Base-by-base conservation (phyloP, 495 filamentous ascomycete genomes). In the Aspergillus egyptiacus region DNA sequence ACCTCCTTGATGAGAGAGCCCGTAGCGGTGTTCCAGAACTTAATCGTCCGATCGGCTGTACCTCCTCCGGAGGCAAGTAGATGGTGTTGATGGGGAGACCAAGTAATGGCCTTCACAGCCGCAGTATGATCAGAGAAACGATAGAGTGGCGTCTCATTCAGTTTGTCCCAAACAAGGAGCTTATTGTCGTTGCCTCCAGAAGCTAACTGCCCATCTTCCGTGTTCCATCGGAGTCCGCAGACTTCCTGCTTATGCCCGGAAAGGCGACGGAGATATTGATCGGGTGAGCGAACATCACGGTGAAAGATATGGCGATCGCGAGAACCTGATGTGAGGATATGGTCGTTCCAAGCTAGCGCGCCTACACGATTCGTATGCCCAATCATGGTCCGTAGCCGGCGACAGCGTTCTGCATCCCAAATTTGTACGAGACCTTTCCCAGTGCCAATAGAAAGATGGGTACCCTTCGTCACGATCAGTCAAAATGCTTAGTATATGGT, bases 181-280 rank as follows among this genome's bases (percentile, higher is more conserved):
- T 96, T 96, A 71, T 98, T 98, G 66, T 98, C 93, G 66, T 98
- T 98, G 1, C 94, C 94, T 23, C 93, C 93, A 14, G 86, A 91
- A n/a, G 93, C 93, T 22, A 98, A 72, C 63, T 97, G 94, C 3
- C 89, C 87, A 60, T 95, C 90, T 52, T 96, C 89, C 20, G 83
- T 85, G 56, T 98, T 98, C 93, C 93, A 98, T 60, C 88, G 86
- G 44, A 98, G 71, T n/a, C 93, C 93, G 60, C 93, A 98, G 11
- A 98, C 88, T 68, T 98, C 93, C 71, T 98, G 93, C 66, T 97
- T 98, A 67, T 98, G 93, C 10, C 94, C 93, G 18, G 70, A 63
- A 2, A 97, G 72, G 55, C 86, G 88, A 32, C 84, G 80, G 11
- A 95, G 71, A 73, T 83, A 95, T 58, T 96, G 93, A 43, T 91